Evolutionary conservation across 768 basidiomycete species (phyloP), one percentile per base, ranked within the genome.

Genomic region (Lepiota venenata): DNA sequence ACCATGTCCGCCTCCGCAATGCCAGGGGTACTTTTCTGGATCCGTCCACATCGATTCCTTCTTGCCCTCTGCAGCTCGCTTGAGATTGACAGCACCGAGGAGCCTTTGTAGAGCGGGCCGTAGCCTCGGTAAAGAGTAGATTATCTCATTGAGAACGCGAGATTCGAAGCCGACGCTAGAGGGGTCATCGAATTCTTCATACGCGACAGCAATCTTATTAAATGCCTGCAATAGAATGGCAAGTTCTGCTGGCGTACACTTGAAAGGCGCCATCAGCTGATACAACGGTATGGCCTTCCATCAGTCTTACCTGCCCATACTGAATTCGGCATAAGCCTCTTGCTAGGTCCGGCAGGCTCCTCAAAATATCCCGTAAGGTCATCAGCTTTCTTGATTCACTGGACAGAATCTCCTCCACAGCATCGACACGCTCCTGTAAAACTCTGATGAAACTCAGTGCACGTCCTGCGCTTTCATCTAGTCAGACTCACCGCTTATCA

Each of bases 211-310:
- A 42, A 97, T 75, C 49, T 82, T 85, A 37, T 79, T 72, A 59
- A 98, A 88, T 2, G 91, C 89, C 5, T 81, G 76, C 4, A 98
- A 77, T 14, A 98, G 73, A 4, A 81, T 66, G 0, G 84, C 80
- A 11, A 98, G 77, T 64, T 99, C 96, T 63, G 84, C 77, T 0
- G 95, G 90, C 1, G 87, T 87, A 49, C 91, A 93, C 87, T 91
- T 59, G 3, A 38, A 22, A 29, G 43, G 27, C 32, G 20, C 7
- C 46, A 15, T 36, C 15, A 15, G 44, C 38, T 8, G 14, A 15
- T 38, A 39, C 8, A 50, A n/a, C 10, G 12, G 9, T 4, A 20
- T 15, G 25, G 9, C 48, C 50, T 42, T 12, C 18, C 21, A 0
- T 20, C n/a, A n/a, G 9, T 59, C 74, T 59, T 59, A 93, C 92